phyloP scores from a whole-genome alignment of 148 eudicot species.

The Heliosperma pusillum region DNA sequence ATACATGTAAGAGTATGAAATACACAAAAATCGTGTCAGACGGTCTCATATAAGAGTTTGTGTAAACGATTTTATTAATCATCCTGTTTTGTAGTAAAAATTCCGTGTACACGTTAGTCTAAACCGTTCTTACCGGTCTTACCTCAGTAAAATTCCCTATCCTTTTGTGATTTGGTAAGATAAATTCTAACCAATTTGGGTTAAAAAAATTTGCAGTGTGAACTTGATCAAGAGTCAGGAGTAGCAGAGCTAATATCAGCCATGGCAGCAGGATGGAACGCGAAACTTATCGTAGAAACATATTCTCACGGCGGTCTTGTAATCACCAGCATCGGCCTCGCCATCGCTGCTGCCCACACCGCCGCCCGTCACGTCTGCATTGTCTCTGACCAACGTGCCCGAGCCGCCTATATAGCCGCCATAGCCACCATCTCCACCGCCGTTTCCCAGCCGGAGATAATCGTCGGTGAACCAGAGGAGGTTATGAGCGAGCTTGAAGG shows the following conservation, averaged over 20 bases:
- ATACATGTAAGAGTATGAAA: too few relatives aligned
- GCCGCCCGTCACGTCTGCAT: constrained; percentile 72
- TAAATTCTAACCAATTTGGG: neutral
- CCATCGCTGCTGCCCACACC: constrained; percentile 59
- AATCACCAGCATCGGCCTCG: constrained; percentile 60
- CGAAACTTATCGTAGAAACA: constrained; percentile 68
- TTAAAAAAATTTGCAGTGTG: constrained; percentile 38
- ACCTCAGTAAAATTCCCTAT: too few relatives aligned
- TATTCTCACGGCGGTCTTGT: constrained; percentile 49
- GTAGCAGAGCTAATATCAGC: constrained; percentile 89
- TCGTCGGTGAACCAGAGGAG: constrained; percentile 59
- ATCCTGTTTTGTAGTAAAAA: too few relatives aligned
- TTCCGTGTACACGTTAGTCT: too few relatives aligned
- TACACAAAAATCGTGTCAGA: too few relatives aligned
- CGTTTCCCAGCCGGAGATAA: constrained; percentile 39
- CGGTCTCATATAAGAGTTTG: too few relatives aligned
- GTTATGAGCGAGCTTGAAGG: constrained; percentile 43
- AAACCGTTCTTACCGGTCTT: too few relatives aligned
- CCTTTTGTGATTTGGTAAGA: too few relatives aligned
- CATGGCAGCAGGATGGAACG: constrained; percentile 95
- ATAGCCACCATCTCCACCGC: constrained; percentile 26
- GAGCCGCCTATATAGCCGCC: constrained; percentile 35
- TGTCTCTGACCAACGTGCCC: constrained; percentile 61
- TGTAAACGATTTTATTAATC: too few relatives aligned
- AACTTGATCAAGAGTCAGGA: constrained; percentile 52